These are phyloP conservation scores for Quercus lobata DNA, from an alignment of 331 rosid species.

Conservation along the genomic window DNA sequence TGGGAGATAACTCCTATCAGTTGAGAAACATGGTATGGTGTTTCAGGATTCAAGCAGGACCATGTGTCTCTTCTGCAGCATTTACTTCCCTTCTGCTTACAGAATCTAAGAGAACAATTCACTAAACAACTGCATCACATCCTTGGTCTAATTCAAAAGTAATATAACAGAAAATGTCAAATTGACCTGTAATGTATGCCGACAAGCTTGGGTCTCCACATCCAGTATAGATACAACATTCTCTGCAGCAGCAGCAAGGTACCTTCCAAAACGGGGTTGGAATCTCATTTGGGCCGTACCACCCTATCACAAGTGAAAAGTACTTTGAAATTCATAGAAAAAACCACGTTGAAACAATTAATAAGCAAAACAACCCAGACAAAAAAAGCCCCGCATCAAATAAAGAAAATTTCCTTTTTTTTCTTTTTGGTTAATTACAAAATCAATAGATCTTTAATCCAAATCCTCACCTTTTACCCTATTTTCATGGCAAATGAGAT, in stretches of 20 bases:
- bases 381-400: not conserved
- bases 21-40: not conserved
- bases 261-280: constrained; percentile 89
- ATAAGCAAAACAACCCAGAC: not conserved
- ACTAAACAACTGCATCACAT: not conserved
- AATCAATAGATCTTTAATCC: not conserved
- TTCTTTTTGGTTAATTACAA: not conserved
- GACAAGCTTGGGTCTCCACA: constrained; percentile 71
- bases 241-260: constrained; percentile 88
- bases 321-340: not conserved
- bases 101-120: not conserved
- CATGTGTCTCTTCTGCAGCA: not conserved
- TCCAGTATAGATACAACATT: constrained; percentile 88
- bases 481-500: not conserved
- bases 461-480: not conserved
- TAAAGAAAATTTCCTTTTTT: not conserved
- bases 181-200: constrained; percentile 75
- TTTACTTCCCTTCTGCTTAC: not conserved
- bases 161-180: not conserved
- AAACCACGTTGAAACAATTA: constrained; percentile 2
- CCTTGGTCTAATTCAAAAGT: not conserved
- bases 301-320: constrained; percentile 49
- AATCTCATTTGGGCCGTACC: constrained; percentile 86
- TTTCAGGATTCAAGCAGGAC: not conserved
- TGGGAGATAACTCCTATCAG: not conserved